Evolutionary conservation across 108 stramenopile species (phyloP).

Genomic region (Seminavis robusta): DNA sequence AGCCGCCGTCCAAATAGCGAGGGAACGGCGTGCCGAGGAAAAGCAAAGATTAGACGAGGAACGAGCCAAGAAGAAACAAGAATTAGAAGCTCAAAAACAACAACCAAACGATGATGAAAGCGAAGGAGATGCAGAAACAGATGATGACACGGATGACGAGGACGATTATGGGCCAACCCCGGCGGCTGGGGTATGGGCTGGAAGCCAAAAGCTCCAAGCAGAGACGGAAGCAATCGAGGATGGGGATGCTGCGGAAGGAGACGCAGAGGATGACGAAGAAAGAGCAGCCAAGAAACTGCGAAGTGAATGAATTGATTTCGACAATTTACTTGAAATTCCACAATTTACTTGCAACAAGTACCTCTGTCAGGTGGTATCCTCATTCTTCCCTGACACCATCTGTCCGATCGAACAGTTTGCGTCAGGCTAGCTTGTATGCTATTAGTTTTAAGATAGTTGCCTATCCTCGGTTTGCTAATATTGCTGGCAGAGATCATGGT

Average conservation of each 20-base stretch:
- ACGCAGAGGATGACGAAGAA: constrained; percentile 42
- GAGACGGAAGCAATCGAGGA: constrained; percentile 59
- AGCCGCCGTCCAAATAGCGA: constrained; percentile 95
- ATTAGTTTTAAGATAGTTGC: no score
- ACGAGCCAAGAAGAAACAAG: constrained; percentile 7
- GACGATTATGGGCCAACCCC: constrained; percentile 87
- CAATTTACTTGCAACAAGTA: no score
- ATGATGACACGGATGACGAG: constrained; percentile 53
- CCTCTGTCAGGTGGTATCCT: no score
- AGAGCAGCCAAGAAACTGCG: neutral
- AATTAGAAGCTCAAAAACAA: constrained; percentile 3
- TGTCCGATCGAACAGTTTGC: no score
- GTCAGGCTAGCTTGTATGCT: no score
- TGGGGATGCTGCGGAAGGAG: constrained; percentile 35
- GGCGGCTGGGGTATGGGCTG: constrained; percentile 78
- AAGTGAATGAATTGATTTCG: neutral
- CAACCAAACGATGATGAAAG: constrained; percentile 18
- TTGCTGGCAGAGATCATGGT: no score
- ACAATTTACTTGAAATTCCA: neutral
- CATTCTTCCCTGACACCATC: no score
- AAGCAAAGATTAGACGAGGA: constrained; percentile 25
- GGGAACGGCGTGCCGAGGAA: constrained; percentile 72
- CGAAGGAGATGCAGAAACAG: constrained; percentile 23
- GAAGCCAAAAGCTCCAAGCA: constrained; percentile 56
- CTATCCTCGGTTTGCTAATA: no score